Percentiles rank a stretch among this genome's conserved stretches.
phyloP scores from a whole-genome alignment of 257 asterid genomes.

The Solanum etuberosum region DNA sequence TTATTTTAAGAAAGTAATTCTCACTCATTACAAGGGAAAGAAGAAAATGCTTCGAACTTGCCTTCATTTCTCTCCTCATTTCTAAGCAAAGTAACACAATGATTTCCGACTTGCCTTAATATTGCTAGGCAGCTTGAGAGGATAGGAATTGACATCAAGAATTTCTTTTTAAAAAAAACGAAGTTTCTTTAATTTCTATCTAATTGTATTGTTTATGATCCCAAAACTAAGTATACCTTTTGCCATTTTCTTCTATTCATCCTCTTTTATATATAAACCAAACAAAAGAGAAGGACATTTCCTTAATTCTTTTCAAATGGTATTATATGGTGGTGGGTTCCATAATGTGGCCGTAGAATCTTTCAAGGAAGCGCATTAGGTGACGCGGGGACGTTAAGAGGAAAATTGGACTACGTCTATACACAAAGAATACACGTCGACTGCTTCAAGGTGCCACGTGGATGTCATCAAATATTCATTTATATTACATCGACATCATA shows the following conservation, averaged over 20 bases:
- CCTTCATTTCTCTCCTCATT: no score
- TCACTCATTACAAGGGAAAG: no score
- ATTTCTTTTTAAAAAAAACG: no score
- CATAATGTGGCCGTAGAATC: constrained; percentile 1
- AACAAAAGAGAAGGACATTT: not conserved
- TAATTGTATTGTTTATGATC: not conserved
- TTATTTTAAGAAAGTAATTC: no score
- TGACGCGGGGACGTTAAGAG: constrained; percentile 8
- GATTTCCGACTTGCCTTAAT: no score
- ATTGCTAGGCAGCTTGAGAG: no score
- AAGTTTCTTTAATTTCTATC: no score
- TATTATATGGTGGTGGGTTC: not conserved
- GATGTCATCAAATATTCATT: not conserved
- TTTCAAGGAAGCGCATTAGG: not conserved
- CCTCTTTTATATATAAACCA: not conserved
- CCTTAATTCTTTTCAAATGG: not conserved
- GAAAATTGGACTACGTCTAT: not conserved
- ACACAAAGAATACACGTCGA: not conserved
- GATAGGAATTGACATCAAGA: not conserved
- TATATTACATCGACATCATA: not conserved
- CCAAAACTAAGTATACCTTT: no score
- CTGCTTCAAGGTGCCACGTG: not conserved
- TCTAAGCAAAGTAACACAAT: no score
- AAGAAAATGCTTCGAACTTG: no score
- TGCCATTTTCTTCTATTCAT: not conserved